These are phyloP conservation scores for Senna tora DNA, from an alignment of 306 rosid species.

Conservation along the genomic window DNA sequence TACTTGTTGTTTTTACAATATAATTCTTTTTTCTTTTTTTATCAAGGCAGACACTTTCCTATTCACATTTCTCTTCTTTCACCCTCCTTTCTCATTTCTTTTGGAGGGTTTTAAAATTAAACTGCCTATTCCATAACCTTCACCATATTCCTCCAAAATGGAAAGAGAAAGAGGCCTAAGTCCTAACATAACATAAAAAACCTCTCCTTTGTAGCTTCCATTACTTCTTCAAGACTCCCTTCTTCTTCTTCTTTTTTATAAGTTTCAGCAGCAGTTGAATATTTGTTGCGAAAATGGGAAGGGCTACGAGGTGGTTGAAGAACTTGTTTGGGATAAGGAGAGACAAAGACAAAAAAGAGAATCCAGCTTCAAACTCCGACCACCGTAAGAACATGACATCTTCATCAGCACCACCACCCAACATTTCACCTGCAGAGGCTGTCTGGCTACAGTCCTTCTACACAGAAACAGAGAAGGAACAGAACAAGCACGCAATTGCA, in stretches of 20 bases:
- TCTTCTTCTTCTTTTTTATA: not conserved
- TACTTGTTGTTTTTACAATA: not conserved
- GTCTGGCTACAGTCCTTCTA: conserved; percentile 83
- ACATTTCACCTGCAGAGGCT: conserved; percentile 78
- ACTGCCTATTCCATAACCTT: conserved; percentile 33
- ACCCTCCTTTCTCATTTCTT: not conserved
- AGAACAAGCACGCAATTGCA: conserved; percentile 90
- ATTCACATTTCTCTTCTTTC: not conserved
- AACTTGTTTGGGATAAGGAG: conserved; percentile 73
- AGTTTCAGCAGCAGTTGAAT: not conserved
- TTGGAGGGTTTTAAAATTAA: not conserved
- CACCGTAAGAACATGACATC: conserved; percentile 33
- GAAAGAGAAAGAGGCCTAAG: conserved; percentile 44
- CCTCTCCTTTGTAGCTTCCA: conserved; percentile 31
- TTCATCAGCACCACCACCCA: conserved; percentile 67
- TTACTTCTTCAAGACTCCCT: conserved; percentile 25
- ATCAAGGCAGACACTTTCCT: not conserved
- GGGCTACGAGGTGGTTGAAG: conserved; percentile 80
- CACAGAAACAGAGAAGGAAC: conserved; percentile 72
- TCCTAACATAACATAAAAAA: not conserved
- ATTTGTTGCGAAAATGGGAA: conserved; percentile 59
- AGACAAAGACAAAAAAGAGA: conserved; percentile 52
- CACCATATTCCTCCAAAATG: conserved; percentile 40
- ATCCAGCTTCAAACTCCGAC: conserved; percentile 36
- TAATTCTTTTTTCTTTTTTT: not conserved